Conservation (phyloP, 495 filamentous ascomycete species). For the Neurospora sp. region DNA sequence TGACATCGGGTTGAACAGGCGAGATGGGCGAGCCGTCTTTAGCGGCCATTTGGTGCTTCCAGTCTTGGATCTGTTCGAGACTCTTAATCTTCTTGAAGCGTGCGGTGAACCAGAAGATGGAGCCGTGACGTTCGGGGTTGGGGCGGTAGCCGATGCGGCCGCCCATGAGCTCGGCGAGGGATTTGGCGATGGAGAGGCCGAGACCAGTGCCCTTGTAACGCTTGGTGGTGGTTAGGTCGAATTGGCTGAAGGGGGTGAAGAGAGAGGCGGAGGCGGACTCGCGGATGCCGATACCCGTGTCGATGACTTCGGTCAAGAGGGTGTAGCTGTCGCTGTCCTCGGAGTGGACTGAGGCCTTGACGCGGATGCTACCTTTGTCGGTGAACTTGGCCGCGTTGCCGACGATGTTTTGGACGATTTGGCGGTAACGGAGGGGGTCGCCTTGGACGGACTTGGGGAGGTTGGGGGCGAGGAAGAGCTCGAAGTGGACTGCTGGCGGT, state of each 20-base stretch:
- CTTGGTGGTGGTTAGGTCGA: constrained; percentile 63
- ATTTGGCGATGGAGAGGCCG: constrained; percentile 67
- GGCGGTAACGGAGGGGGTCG: constrained; percentile 38
- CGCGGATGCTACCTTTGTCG: constrained; percentile 29
- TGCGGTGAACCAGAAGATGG: constrained; percentile 50
- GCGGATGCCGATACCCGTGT: constrained; percentile 69
- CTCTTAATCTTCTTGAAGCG: constrained; percentile 37
- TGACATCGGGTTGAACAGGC: constrained; percentile 9
- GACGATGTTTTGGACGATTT: constrained; percentile 39
- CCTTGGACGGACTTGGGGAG: constrained; percentile 32
- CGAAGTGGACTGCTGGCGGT: constrained; percentile 23
- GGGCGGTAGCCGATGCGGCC: constrained; percentile 50
- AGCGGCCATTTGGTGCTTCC: constrained; percentile 5
- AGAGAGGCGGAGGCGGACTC: constrained; percentile 49
- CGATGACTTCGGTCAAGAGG: constrained; percentile 53
- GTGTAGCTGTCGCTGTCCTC: constrained; percentile 31
- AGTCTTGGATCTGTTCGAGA: constrained; percentile 19
- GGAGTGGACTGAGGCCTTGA: constrained; percentile 22
- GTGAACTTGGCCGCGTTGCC: constrained; percentile 42
- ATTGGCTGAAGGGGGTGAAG: constrained; percentile 77
- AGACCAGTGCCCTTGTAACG: constrained; percentile 73
- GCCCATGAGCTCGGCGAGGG: constrained; percentile 61
- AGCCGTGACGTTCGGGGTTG: constrained; percentile 42
- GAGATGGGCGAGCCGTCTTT: constrained; percentile 2
- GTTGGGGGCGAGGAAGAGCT: constrained; percentile 26